Evolutionary conservation across 2,329 filamentous ascomycete genomes (phyloP), one percentile per base, ranked within the genome.

Genomic region (Verticillium nubilum): DNA sequence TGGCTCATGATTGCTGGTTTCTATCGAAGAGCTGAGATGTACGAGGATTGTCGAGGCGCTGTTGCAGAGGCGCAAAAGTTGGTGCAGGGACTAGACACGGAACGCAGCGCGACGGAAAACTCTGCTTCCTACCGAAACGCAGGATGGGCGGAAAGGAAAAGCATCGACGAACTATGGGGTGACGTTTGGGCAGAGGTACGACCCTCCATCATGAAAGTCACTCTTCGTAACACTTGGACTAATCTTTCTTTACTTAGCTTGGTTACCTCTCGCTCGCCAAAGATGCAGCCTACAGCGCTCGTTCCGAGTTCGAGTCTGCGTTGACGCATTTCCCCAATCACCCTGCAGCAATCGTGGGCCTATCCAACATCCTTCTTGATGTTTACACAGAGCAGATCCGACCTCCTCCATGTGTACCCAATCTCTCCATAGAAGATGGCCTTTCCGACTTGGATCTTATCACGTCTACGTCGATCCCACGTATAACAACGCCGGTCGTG

Each of bases 1-100:
- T 99, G 95, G 95, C 80, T 97, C 9, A 89, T 95, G 70, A 92
- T 97, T 62, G 89, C 92, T 2, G 89, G 89, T 0, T 87, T 98
- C 64, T 99, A 98, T 70, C 86, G 92, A 28, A 85, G 92, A 58
- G 91, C 94, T 7, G 84, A 84, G 9, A 86, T 96, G 77, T 85
- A 86, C 59, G 88, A 93, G 23, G 94, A 98, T 70, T 87, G 90
- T 13, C 85, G 85, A 66, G 90, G 88, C 57, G 92, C 94, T 6
- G 85, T 93, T 28, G 82, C 86, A 12, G 95, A 98, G 77, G 95
- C 94, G 1, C 81, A 86, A 61, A 90, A 90, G 69, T 81, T 97
- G 35, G 87, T 92, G 1, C 81, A 88, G 64, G 78, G 76, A 0
- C 80, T 97, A 12, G 91, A 97, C 72, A 77, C 88, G 1, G 75